Evolutionary conservation across 495 filamentous ascomycete species (phyloP).

Genomic region (Stereocaulon alpinum): DNA sequence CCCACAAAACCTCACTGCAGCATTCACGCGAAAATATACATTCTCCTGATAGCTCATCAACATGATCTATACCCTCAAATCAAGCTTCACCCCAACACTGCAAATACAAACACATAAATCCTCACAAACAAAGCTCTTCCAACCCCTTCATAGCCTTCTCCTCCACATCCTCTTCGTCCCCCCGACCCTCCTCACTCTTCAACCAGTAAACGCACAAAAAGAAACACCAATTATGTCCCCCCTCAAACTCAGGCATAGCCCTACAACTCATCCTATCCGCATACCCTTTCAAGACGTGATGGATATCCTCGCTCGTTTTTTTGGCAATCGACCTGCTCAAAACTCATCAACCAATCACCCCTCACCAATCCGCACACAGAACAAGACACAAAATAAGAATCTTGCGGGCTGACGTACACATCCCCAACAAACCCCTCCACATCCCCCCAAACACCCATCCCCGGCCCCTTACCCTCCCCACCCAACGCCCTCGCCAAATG

Average conservation of each 20-base stretch:
- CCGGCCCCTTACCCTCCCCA: conserved; percentile 23
- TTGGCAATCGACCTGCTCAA: not conserved
- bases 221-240: conserved; percentile 14
- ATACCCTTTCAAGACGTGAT: not conserved
- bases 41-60: too few relatives aligned
- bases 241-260: conserved; percentile 28
- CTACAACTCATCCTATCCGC: conserved; percentile 16
- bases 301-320: not conserved
- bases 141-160: not conserved
- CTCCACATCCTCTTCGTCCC: not conserved
- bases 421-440: conserved; percentile 2
- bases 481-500: conserved; percentile 31
- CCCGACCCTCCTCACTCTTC: not conserved
- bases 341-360: too few relatives aligned
- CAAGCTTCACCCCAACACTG: too few relatives aligned
- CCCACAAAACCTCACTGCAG: too few relatives aligned
- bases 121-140: not conserved
- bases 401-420: too few relatives aligned
- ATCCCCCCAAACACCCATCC: conserved; percentile 22
- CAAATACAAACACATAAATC: not conserved
- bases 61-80: too few relatives aligned
- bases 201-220: conserved; percentile 32
- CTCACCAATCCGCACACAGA: too few relatives aligned
- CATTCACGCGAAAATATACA: too few relatives aligned
- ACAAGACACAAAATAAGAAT: too few relatives aligned